A percentile compares a stretch with the other conserved stretches of the same genome.
phyloP scores from a whole-genome alignment of 345 rosid genomes.

The Sonneratia caseolaris region DNA sequence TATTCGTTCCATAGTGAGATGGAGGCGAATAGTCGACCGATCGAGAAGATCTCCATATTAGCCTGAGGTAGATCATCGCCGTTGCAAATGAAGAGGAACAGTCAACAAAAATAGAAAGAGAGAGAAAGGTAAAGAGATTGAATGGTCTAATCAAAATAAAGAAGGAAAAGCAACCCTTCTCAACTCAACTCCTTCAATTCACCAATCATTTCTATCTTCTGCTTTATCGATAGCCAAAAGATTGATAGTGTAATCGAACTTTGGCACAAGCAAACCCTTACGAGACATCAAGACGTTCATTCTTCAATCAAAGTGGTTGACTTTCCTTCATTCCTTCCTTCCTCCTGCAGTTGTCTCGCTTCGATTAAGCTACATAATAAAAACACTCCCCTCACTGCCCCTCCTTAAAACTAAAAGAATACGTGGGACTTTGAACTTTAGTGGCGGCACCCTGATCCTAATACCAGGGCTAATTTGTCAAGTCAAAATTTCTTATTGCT shows the following conservation, averaged over 20 bases:
- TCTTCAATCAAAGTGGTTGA: not conserved
- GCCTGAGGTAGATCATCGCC: no score
- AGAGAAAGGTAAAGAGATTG: not conserved
- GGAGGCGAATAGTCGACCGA: not conserved
- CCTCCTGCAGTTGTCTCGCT: not conserved
- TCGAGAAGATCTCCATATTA: not conserved
- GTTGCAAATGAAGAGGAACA: not conserved
- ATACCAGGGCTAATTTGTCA: not conserved
- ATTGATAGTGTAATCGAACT: not conserved
- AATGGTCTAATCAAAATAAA: not conserved
- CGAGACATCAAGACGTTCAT: no score
- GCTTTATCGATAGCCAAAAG: not conserved
- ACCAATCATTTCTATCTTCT: not conserved
- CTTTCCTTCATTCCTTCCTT: not conserved
- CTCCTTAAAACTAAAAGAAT: not conserved
- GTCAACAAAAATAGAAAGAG: not conserved
- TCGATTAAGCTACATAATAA: not conserved
- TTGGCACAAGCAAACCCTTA: constrained; percentile 1
- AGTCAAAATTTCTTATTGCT: constrained; percentile 3
- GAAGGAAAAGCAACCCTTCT: not conserved
- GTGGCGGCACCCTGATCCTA: not conserved
- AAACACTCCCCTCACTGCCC: not conserved
- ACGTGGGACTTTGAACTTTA: not conserved
- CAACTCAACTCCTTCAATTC: not conserved
- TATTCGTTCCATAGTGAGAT: no score